Base-by-base conservation (phyloP, 352 stramenopile genomes). In the Phytophthora hybrid region DNA sequence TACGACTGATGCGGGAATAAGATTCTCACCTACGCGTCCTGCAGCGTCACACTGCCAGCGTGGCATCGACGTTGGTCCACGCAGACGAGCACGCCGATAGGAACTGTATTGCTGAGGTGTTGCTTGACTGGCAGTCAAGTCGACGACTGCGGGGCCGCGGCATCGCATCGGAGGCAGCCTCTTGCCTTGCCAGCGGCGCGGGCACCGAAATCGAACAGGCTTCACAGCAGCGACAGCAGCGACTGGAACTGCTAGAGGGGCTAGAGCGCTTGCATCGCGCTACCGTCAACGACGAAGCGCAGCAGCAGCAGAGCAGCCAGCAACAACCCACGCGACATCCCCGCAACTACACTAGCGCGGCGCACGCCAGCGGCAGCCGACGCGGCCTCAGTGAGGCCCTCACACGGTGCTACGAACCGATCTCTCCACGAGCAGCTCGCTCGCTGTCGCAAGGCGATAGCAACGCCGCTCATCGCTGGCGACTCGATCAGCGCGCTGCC, bases 391-490 rank as follows among this genome's bases (percentile, higher is more conserved):
- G n/a, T n/a, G n/a, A n/a, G n/a, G n/a, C n/a, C n/a, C n/a, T n/a
- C n/a, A n/a, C n/a, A n/a, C n/a, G n/a, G 10, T 59, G 47, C 63
- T 46, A 32, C 32, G 6, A 65, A 4, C 10, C 37, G 37, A 32
- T 18, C 23, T 49, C 32, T 52, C 59, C 52, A 8, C 44, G 41
- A 69, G 52, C 23, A 39, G 37, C 37, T 16, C 11, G 37, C 37
- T 16, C 31, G 51, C 66, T 69, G 66, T 49, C 39, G 66, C 51
- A 73, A 73, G 58, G 19, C 34, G 44, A 51, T 51, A 19, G 44
- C 44, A 51, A 51, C 16, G 18, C 44, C 44, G 16, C 49, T 59
- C 56, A 60, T 71, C 64, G 57, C 65, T 72, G 57, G 37, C 44
- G 34, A 51, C 44, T 51, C 44, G 44, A 51, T 51, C 44, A 51